Evolutionary conservation across 2,329 filamentous ascomycete genomes (phyloP).

Genomic region (Colletotrichum sp.): DNA sequence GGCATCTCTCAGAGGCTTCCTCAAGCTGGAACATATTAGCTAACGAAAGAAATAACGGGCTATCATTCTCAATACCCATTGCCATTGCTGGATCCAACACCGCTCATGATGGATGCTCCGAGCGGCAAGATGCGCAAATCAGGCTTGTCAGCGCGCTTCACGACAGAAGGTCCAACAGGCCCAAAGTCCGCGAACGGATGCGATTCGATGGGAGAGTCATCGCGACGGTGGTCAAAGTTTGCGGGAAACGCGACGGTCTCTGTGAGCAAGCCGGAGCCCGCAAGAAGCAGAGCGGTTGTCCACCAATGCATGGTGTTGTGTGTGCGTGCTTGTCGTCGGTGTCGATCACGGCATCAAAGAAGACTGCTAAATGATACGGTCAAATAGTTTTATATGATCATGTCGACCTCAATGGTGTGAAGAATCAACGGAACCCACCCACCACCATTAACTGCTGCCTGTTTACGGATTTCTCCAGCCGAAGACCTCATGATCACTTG

Average conservation of each 20-base stretch:
- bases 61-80: not conserved
- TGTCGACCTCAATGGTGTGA: not conserved
- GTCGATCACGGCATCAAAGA: not conserved
- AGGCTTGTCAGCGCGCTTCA: not conserved
- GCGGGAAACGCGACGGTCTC: not conserved
- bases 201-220: not conserved
- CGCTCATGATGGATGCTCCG: not conserved
- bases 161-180: not conserved
- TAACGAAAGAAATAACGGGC: not conserved
- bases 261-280: not conserved
- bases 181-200: not conserved
- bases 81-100: not conserved
- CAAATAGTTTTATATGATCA: not conserved
- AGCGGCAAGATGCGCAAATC: not conserved
- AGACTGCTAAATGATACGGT: not conserved
- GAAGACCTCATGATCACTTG: not conserved
- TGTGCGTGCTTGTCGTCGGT: not conserved
- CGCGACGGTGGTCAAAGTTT: not conserved
- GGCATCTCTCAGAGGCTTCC: constrained; percentile 11
- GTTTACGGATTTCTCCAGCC: too few species aligned
- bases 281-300: not conserved
- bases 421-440: not conserved
- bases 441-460: not conserved
- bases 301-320: not conserved
- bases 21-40: not conserved